These are phyloP conservation scores for Carpinus fangiana DNA, from an alignment of 306 rosid species.

Conservation along the genomic window DNA sequence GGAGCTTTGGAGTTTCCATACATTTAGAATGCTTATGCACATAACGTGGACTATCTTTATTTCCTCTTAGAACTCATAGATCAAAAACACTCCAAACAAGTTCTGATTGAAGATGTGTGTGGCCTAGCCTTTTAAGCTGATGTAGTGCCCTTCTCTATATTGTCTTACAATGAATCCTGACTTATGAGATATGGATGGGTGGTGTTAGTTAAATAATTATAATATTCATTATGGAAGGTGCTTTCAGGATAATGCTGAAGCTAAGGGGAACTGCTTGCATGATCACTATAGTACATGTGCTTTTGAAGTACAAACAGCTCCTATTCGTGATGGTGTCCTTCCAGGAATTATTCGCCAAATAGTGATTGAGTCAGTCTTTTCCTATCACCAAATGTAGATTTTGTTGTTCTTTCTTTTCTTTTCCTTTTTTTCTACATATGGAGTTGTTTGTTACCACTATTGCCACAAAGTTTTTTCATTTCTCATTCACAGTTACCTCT, in stretches of 20 bases:
- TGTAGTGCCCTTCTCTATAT: not conserved
- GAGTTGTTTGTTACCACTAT: not conserved
- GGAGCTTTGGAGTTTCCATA: too few species aligned
- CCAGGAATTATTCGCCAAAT: slow-evolving; percentile 82
- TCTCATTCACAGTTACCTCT: not conserved
- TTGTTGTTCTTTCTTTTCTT: not conserved
- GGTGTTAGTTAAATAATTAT: slow-evolving; percentile 13
- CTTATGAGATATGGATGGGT: slow-evolving; percentile 2
- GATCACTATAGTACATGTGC: slow-evolving; percentile 36
- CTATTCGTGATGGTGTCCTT: slow-evolving; percentile 69
- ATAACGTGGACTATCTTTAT: not conserved
- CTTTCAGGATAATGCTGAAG: slow-evolving; percentile 49
- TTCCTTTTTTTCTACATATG: not conserved
- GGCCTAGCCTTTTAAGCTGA: not conserved
- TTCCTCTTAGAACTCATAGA: not conserved
- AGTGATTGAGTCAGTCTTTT: slow-evolving; percentile 66
- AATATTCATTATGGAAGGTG: not conserved
- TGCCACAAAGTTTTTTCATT: not conserved
- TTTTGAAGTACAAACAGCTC: slow-evolving; percentile 89
- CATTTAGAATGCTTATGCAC: too few species aligned
- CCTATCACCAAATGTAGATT: not conserved
- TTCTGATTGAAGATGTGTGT: too few species aligned
- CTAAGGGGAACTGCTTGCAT: slow-evolving; percentile 17
- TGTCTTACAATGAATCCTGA: not conserved
- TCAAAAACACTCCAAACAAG: too few species aligned